A percentile compares a stretch with the other conserved stretches of the same genome.
Conservation (phyloP, 2,329 filamentous ascomycete species). For the Sporothrix brunneoviolacea region DNA sequence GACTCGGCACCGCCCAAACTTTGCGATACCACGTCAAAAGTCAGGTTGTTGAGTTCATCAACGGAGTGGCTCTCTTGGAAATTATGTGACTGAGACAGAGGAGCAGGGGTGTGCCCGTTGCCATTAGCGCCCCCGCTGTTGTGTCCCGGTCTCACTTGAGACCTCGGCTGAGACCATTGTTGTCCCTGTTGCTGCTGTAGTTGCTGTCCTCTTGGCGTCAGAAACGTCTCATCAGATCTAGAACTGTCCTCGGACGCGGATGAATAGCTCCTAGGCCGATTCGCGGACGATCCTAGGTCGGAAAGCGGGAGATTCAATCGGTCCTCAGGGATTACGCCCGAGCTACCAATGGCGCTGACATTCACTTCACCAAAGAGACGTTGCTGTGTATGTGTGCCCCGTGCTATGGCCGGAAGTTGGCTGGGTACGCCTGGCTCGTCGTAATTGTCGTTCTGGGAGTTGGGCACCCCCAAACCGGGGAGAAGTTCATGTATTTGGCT, state of each 20-base stretch:
- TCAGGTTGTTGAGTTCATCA: constrained; percentile 45
- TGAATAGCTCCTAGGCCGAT: constrained; percentile 31
- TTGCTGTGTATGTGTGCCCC: constrained; percentile 14
- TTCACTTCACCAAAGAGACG: constrained; percentile 51
- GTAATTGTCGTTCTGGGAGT: constrained; percentile 70
- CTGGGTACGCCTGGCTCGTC: constrained; percentile 26
- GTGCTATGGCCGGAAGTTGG: constrained; percentile 23
- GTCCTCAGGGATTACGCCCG: constrained; percentile 42
- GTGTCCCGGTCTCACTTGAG: constrained; percentile 18
- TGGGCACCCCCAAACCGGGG: constrained; percentile 33
- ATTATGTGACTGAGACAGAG: constrained; percentile 17
- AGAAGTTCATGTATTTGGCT: constrained; percentile 27
- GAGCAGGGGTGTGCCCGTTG: constrained; percentile 17
- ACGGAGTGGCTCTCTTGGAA: constrained; percentile 32
- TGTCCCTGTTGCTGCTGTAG: constrained; percentile 8
- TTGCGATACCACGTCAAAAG: constrained; percentile 48
- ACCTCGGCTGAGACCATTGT: constrained; percentile 19
- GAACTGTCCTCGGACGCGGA: constrained; percentile 41
- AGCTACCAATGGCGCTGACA: constrained; percentile 46
- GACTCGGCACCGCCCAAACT: constrained; percentile 47
- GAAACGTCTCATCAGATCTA: constrained; percentile 34
- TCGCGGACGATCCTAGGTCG: constrained; percentile 20
- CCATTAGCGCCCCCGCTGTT: constrained; percentile 11
- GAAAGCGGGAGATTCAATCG: constrained; percentile 42
- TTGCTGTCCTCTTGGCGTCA: constrained; percentile 11